Conservation (phyloP, 2,329 filamentous ascomycete species). For the Fusarium nisikadoi region DNA sequence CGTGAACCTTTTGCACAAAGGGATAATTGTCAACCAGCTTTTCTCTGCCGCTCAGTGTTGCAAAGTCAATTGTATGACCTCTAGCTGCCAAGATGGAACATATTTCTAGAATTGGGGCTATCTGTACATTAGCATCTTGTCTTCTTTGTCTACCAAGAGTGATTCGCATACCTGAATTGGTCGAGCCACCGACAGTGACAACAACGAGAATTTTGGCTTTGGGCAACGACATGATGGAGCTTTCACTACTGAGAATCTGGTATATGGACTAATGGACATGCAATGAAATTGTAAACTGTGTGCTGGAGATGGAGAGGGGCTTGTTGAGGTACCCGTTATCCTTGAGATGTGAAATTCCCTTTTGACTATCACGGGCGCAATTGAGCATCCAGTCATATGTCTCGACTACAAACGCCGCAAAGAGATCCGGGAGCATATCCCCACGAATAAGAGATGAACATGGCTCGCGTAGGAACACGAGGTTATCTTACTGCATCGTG, state of each 20-base stretch:
- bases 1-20: background rate
- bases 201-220: background rate
- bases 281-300: background rate
- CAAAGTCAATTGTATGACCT: constrained; percentile 10
- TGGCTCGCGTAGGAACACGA: no score
- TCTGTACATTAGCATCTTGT: background rate
- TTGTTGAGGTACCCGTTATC: background rate
- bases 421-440: background rate
- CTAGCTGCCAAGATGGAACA: background rate
- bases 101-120: background rate
- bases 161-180: background rate
- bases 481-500: background rate
- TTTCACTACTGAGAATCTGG: no score
- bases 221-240: background rate
- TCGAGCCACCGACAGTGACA: background rate
- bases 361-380: background rate
- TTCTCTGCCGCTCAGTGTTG: background rate
- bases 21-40: background rate
- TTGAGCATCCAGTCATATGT: background rate
- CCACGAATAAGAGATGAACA: background rate
- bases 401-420: background rate
- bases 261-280: background rate
- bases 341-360: background rate
- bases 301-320: background rate
- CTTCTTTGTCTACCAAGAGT: no score